A percentile compares a stretch with the other conserved stretches of the same genome.
phyloP scores from a whole-genome alignment of 306 rosid species.

The Inga laurina region DNA sequence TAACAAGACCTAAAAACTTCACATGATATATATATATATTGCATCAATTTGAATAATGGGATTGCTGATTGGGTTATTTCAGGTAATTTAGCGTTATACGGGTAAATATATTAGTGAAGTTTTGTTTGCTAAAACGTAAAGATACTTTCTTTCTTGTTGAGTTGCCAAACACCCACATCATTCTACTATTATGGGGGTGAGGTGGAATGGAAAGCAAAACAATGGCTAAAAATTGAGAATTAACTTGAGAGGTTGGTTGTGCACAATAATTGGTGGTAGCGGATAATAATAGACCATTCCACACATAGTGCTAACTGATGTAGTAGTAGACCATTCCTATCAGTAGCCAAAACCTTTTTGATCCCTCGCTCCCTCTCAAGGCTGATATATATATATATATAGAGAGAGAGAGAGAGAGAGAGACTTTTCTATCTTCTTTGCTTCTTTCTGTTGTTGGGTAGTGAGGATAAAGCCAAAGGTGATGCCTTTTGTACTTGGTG shows the following conservation, averaged over 20 bases:
- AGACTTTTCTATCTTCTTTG: background rate
- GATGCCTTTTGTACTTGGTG: background rate
- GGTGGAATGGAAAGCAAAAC: background rate
- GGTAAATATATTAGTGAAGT: too few relatives aligned
- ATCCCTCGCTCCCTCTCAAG: background rate
- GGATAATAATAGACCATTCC: background rate
- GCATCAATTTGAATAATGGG: too few relatives aligned
- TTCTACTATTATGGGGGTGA: background rate
- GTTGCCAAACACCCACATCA: too few relatives aligned
- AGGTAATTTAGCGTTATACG: too few relatives aligned
- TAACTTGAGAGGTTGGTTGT: background rate
- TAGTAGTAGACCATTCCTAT: background rate
- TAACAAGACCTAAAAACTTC: background rate
- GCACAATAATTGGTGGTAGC: background rate
- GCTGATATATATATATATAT: too few relatives aligned
- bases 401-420: background rate
- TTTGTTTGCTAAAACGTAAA: too few relatives aligned
- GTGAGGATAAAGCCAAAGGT: background rate
- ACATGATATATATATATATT: too few relatives aligned
- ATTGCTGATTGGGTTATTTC: too few relatives aligned
- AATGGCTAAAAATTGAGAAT: background rate
- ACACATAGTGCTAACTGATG: background rate
- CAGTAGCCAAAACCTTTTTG: background rate
- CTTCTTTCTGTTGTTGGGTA: background rate
- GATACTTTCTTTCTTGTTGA: too few relatives aligned